Percentiles rank a stretch among this genome's conserved stretches.
Evolutionary conservation across 2,329 filamentous ascomycete genomes (phyloP).

Genomic region (Aspergillus melleus): DNA sequence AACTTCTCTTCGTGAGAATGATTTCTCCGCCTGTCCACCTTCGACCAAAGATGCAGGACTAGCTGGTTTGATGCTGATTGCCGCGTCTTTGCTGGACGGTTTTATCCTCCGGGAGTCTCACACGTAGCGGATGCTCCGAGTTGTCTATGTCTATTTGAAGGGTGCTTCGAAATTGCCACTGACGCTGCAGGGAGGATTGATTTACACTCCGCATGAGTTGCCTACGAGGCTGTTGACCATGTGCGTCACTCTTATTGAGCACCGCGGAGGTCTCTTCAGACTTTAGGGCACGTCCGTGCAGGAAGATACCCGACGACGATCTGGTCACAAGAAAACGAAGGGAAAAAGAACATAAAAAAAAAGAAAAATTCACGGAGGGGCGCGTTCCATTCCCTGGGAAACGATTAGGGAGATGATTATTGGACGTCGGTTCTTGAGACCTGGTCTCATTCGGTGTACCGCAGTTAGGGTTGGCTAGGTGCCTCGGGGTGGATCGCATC

Average conservation of each 20-base stretch:
- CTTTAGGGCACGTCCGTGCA: background rate
- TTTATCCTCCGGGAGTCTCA: background rate
- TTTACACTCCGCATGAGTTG: background rate
- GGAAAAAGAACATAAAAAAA: background rate
- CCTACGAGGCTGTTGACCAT: background rate
- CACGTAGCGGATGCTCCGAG: background rate
- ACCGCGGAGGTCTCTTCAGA: background rate
- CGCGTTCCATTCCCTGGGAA: background rate
- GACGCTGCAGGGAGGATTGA: background rate
- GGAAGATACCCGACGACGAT: conserved; percentile 1
- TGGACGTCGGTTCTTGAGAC: background rate
- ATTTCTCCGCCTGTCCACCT: background rate
- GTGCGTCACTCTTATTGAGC: background rate
- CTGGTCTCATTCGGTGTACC: background rate
- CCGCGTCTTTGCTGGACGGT: background rate
- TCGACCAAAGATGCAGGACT: background rate
- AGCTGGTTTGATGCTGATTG: background rate
- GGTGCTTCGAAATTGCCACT: background rate
- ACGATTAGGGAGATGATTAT: background rate
- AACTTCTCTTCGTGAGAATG: background rate
- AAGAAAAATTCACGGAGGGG: background rate
- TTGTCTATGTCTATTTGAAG: background rate
- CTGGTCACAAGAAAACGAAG: background rate
- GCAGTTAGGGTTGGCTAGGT: conserved; percentile 2
- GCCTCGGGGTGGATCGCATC: background rate